A percentile compares a stretch with the other conserved stretches of the same genome.
These are phyloP conservation scores for Sclerotinia nivalis DNA, from an alignment of 2,329 filamentous ascomycete species.

Conservation along the genomic window DNA sequence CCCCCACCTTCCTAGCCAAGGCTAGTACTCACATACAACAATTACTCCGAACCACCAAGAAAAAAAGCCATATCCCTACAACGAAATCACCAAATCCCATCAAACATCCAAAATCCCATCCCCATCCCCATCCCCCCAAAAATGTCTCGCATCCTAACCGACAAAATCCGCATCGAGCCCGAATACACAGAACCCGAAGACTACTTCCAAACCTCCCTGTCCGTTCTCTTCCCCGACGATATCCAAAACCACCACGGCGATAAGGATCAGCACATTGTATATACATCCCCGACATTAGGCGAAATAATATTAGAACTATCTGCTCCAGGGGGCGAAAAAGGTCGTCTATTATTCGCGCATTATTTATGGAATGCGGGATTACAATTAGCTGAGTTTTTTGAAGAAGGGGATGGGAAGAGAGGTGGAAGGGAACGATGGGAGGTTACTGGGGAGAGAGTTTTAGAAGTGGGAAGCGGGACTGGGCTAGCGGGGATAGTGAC, in stretches of 20 bases:
- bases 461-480: conserved; percentile 61
- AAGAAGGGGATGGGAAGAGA: conserved; percentile 41
- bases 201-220: conserved; percentile 58
- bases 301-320: conserved; percentile 4
- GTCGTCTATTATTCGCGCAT: conserved; percentile 66
- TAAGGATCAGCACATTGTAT: conserved; percentile 55
- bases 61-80: conserved; percentile 4
- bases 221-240: conserved; percentile 68
- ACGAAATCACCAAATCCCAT: not conserved
- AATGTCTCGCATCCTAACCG: conserved; percentile 48
- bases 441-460: conserved; percentile 20
- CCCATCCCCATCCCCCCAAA: not conserved
- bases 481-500: conserved; percentile 55
- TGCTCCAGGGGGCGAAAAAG: conserved; percentile 43
- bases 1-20: conserved; percentile 4
- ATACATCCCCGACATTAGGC: conserved; percentile 51
- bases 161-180: conserved; percentile 47
- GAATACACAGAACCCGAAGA: conserved; percentile 54
- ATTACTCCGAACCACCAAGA: not conserved
- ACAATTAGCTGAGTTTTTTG: conserved; percentile 56
- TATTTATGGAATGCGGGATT: conserved; percentile 71
- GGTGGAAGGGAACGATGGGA: conserved; percentile 23
- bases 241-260: conserved; percentile 62
- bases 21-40: too few species aligned
- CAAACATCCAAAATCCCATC: not conserved